Conservation (phyloP, 306 rosid species). For the Aeschynomene evenia region DNA sequence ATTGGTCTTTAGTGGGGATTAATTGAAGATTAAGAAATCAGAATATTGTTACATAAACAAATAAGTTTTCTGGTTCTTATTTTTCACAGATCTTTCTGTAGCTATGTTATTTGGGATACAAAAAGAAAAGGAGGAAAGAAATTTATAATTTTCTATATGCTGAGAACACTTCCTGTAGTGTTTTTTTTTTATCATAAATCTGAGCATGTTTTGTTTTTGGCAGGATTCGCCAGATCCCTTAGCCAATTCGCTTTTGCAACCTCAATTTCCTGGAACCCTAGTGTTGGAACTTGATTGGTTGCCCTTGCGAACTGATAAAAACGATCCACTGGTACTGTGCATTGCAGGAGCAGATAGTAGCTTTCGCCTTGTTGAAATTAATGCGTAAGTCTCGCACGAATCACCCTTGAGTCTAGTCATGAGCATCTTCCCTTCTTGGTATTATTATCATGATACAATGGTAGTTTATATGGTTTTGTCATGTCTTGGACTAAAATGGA, state of each 20-base stretch:
- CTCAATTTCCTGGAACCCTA: slow-evolving; percentile 89
- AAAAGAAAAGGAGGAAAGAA: neutral
- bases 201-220: slow-evolving; percentile 12
- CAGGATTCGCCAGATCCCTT: slow-evolving; percentile 95
- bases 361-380: slow-evolving; percentile 85
- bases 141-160: neutral
- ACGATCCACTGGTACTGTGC: slow-evolving; percentile 87
- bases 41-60: slow-evolving; percentile 24
- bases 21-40: slow-evolving; percentile 6
- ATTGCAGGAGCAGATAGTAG: slow-evolving; percentile 98
- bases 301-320: slow-evolving; percentile 81
- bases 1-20: slow-evolving; percentile 12
- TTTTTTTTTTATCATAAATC: slow-evolving; percentile 24
- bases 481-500: neutral
- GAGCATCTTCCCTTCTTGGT: neutral
- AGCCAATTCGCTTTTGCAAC: slow-evolving; percentile 91
- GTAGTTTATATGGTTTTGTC: slow-evolving; percentile 15
- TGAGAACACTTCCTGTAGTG: neutral
- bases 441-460: slow-evolving; percentile 4
- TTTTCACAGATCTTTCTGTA: slow-evolving; percentile 1
- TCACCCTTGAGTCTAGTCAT: slow-evolving; percentile 25
- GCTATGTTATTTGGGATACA: neutral
- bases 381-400: slow-evolving; percentile 48
- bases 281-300: slow-evolving; percentile 98
- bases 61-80: slow-evolving; percentile 19